A percentile compares a stretch with the other conserved stretches of the same genome.
phyloP scores from a whole-genome alignment of 176 grass and related monocot genomes.

The Guadua angustifolia region DNA sequence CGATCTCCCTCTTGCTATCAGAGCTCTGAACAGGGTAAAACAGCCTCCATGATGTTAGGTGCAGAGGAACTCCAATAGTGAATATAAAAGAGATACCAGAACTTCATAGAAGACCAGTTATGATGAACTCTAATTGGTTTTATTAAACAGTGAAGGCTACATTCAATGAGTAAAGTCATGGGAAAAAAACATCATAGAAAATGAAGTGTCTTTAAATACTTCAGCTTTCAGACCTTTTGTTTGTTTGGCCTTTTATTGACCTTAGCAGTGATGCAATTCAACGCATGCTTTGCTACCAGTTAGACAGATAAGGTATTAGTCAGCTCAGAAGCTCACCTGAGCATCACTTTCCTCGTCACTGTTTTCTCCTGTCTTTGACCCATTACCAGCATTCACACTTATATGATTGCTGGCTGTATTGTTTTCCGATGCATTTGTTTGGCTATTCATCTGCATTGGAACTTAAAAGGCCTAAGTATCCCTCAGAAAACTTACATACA shows the following conservation, averaged over 20 bases:
- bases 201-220: neutral
- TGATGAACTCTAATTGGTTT: conserved; percentile 30
- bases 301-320: conserved; percentile 13
- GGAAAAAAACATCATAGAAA: conserved; percentile 10
- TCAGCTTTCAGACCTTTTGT: conserved; percentile 3
- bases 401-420: conserved; percentile 79
- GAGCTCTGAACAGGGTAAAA: conserved; percentile 65
- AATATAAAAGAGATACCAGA: conserved; percentile 35
- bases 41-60: conserved; percentile 5
- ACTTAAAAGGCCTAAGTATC: conserved; percentile 30
- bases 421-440: conserved; percentile 73
- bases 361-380: conserved; percentile 67
- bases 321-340: conserved; percentile 61
- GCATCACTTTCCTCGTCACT: conserved; percentile 63
- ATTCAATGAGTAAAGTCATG: neutral
- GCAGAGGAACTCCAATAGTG: neutral
- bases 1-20: conserved; percentile 66
- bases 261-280: neutral
- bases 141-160: conserved; percentile 4
- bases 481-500: conserved; percentile 21
- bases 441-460: conserved; percentile 66
- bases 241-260: conserved; percentile 13
- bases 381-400: conserved; percentile 66
- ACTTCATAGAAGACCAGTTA: conserved; percentile 18
- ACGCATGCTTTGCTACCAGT: conserved; percentile 23